Evolutionary conservation across 345 rosid genomes (phyloP).

Genomic region (Lepidium sativum): DNA sequence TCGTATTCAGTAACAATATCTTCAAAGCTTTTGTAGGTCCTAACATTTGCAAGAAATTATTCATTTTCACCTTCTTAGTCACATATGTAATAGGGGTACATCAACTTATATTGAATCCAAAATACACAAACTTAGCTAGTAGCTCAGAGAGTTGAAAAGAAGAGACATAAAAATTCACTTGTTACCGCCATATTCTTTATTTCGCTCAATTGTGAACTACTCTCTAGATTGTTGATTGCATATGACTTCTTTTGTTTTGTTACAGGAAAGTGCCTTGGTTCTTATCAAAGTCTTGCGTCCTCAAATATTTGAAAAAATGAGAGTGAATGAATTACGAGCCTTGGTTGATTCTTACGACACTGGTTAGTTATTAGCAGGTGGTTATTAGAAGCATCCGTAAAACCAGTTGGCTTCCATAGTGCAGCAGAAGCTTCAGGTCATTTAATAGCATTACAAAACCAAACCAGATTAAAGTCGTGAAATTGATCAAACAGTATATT

Average conservation of each 20-base stretch:
- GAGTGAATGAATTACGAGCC: constrained; percentile 73
- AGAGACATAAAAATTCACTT: too few relatives aligned
- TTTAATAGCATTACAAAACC: neutral
- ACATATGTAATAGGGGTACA: too few relatives aligned
- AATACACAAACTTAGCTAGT: too few relatives aligned
- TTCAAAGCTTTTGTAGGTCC: too few relatives aligned
- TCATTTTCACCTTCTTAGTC: too few relatives aligned
- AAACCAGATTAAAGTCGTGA: neutral
- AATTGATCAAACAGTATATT: too few relatives aligned
- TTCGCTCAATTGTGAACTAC: too few relatives aligned
- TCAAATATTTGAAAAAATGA: constrained; percentile 69
- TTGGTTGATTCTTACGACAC: constrained; percentile 48
- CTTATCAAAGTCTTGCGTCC: constrained; percentile 80
- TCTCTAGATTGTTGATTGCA: neutral
- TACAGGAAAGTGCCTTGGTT: constrained; percentile 80
- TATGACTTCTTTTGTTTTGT: neutral
- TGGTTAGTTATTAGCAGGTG: constrained; percentile 73
- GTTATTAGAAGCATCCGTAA: constrained; percentile 75
- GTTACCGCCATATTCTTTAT: too few relatives aligned
- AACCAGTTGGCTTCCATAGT: constrained; percentile 44
- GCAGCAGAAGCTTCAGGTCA: constrained; percentile 50
- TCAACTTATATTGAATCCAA: too few relatives aligned
- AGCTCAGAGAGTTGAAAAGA: too few relatives aligned
- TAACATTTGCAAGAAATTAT: too few relatives aligned
- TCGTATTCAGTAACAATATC: too few relatives aligned